Percentiles rank a stretch among this genome's conserved stretches.
These are phyloP conservation scores for Gliomastix tumulicola DNA, from an alignment of 2,329 filamentous ascomycete species.

Conservation along the genomic window DNA sequence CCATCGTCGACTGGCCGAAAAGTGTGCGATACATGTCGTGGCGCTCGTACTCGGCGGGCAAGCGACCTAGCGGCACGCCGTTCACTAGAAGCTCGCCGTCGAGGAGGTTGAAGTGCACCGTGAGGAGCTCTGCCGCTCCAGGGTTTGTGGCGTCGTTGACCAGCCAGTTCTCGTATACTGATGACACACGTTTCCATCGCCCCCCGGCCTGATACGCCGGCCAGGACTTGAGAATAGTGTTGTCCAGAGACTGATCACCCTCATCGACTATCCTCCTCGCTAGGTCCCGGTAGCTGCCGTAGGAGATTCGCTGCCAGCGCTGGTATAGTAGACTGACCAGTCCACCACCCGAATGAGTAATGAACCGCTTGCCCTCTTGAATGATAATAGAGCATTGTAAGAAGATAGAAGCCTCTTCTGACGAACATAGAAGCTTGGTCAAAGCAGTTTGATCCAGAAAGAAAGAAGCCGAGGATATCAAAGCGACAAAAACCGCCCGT, in stretches of 20 bases:
- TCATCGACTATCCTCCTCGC: neutral
- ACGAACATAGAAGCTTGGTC: neutral
- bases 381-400: neutral
- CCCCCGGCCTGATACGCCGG: too few species aligned
- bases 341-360: too few species aligned
- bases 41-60: conserved; percentile 35
- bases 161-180: too few species aligned
- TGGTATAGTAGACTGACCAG: neutral
- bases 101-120: conserved; percentile 41
- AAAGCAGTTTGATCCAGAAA: neutral
- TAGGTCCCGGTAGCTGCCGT: neutral
- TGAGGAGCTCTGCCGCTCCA: too few species aligned
- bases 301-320: neutral
- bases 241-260: neutral
- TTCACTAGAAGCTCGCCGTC: conserved; percentile 45
- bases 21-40: conserved; percentile 31
- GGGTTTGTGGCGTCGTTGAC: too few species aligned
- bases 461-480: neutral
- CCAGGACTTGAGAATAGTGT: conserved; percentile 1
- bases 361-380: too few species aligned
- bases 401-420: neutral
- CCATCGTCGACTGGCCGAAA: conserved; percentile 32
- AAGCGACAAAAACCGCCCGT: neutral
- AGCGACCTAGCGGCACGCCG: conserved; percentile 36
- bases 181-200: too few species aligned